phyloP scores from a whole-genome alignment of 2,329 filamentous ascomycete species.

The Pyrenochaeta sp. region DNA sequence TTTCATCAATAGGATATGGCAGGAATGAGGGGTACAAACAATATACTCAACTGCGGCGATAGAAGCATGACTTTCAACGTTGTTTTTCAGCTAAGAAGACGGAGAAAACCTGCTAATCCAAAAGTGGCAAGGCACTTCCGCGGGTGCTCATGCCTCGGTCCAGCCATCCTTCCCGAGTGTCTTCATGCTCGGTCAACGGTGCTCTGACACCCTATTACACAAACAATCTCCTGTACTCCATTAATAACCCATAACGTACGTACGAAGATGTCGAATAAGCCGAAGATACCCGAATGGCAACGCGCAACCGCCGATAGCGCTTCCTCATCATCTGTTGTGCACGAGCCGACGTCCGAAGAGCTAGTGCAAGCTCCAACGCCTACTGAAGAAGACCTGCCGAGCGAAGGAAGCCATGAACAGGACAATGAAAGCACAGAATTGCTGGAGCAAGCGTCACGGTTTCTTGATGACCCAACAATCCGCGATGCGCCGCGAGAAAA shows the following conservation, averaged over 20 bases:
- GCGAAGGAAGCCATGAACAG: slow-evolving; percentile 7
- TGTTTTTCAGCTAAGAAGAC: too few relatives aligned
- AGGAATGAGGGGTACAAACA: too few relatives aligned
- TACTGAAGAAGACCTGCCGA: slow-evolving; percentile 13
- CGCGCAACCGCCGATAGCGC: slow-evolving; percentile 25
- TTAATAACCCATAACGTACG: background rate
- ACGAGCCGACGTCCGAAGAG: slow-evolving; percentile 23
- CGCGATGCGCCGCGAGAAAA: slow-evolving; percentile 72
- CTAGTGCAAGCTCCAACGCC: slow-evolving; percentile 23
- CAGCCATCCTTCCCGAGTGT: slow-evolving; percentile 28
- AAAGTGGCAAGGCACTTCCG: background rate
- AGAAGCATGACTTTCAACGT: too few relatives aligned
- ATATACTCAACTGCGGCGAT: too few relatives aligned
- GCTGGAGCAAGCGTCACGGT: slow-evolving; percentile 75
- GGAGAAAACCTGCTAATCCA: too few relatives aligned
- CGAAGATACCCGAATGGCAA: slow-evolving; percentile 48
- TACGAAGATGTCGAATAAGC: slow-evolving; percentile 28
- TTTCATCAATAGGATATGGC: too few relatives aligned
- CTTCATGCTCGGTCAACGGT: slow-evolving; percentile 8
- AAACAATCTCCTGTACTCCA: background rate
- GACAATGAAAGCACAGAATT: slow-evolving; percentile 20
- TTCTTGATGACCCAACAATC: slow-evolving; percentile 79
- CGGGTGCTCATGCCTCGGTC: slow-evolving; percentile 25
- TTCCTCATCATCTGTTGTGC: slow-evolving; percentile 15
- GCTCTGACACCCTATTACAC: slow-evolving; percentile 1